Evolutionary conservation across 2,329 filamentous ascomycete species (phyloP), one percentile per base, ranked within the genome.

Genomic region (Colletotrichum tofieldiae): DNA sequence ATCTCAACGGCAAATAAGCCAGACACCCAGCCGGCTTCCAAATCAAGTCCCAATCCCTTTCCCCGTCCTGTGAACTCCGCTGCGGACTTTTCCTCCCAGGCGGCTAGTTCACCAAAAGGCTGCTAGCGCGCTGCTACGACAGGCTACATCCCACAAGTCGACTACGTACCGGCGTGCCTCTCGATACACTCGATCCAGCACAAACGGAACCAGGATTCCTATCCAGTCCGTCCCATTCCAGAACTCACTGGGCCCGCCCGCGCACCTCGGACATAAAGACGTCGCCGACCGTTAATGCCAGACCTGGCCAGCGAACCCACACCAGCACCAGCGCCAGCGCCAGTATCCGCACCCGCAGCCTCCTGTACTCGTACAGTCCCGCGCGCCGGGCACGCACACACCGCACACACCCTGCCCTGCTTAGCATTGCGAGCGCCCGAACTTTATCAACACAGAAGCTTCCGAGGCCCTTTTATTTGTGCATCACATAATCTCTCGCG

Each of bases 231-330:
- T 65, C 62, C 45, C 54, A 43, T 59, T 47, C 32, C 65, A 55
- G 41, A 47, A 61, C 59, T 54, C 54, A 62, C 66, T 35, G 62
- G 62, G 61, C 51, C 62, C 61, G 67, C 62, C 71, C 71, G 67
- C 77, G 71, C 75, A 74, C 45, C 81, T 84, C 82, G 82, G 82
- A 83, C 81, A 84, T 83, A 83, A 82, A 80, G 75, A 82, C 76
- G 77, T 77, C 75, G 78, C 81, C 81, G 81, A 82, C 76, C 59
- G 68, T 73, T 80, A 71, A 61, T 68, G 58, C 73, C 76, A 59
- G 56, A 51, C 60, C 35, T 23, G 45, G 60, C 47, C 35, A 51
- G 47, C 60, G 23, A 63, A 63, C 9, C 60, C 60, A 52, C 60
- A 62, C 58, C 54, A 41, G 37, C n/a, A 60, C 58, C 64, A 69